Conservation (phyloP, 2,329 filamentous ascomycete species). For the Pseudocercospora pini-densiflorae region DNA sequence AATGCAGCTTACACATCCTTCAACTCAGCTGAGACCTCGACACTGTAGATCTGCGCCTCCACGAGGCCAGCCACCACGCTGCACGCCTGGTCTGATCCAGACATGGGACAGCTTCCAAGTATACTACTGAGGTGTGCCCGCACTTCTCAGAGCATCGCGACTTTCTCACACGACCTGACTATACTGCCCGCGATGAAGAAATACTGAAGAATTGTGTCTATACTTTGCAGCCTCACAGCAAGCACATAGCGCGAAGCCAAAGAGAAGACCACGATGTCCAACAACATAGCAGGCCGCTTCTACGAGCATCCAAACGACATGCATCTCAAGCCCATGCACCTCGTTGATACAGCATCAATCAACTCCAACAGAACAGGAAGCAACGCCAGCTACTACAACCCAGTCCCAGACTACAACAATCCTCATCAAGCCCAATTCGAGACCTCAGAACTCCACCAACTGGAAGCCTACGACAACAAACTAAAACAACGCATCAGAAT, state of each 20-base stretch:
- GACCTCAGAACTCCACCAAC: not conserved
- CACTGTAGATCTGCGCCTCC: not conserved
- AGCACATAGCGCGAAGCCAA: not conserved
- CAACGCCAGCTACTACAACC: not conserved
- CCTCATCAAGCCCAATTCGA: not conserved
- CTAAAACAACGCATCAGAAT: constrained; percentile 46
- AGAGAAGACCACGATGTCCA: not conserved
- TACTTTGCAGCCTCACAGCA: not conserved
- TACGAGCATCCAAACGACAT: not conserved
- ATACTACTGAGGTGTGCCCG: not conserved
- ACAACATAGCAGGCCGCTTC: constrained; percentile 9
- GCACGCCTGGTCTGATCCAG: not conserved
- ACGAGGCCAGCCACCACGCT: not conserved
- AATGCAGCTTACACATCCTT: constrained; percentile 3
- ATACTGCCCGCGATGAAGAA: not conserved
- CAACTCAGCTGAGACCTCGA: not conserved
- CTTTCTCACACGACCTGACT: not conserved
- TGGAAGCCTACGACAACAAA: constrained; percentile 18
- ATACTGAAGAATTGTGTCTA: not conserved
- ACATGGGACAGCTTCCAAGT: not conserved
- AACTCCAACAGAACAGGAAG: not conserved
- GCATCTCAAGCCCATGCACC: constrained; percentile 5
- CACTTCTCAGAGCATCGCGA: not conserved
- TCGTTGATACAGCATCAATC: constrained; percentile 1
- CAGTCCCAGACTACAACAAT: not conserved